A percentile compares a stretch with the other conserved stretches of the same genome.
Conservation (phyloP, 768 basidiomycete genomes). For the Psilocybe tampanensis region DNA sequence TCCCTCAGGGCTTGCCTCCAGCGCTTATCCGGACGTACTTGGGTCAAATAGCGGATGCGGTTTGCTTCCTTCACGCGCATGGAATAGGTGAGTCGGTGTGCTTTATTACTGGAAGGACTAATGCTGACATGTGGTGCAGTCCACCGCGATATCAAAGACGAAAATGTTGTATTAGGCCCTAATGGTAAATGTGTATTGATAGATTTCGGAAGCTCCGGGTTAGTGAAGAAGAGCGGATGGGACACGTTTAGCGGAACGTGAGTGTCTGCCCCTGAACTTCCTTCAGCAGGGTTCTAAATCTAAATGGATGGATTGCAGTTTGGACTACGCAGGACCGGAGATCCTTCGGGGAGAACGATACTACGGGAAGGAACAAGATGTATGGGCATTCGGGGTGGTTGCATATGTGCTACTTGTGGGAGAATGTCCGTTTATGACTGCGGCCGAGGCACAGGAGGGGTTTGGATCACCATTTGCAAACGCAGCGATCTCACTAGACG, state of each 20-base stretch:
- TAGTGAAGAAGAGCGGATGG: slow-evolving; percentile 84
- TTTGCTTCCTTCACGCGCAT: slow-evolving; percentile 85
- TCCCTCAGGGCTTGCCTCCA: slow-evolving; percentile 83
- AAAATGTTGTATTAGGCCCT: slow-evolving; percentile 87
- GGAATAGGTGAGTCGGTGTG: slow-evolving; percentile 72
- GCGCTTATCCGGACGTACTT: slow-evolving; percentile 79
- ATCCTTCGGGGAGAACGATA: slow-evolving; percentile 95
- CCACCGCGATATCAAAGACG: slow-evolving; percentile 98
- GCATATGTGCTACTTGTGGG: slow-evolving; percentile 92
- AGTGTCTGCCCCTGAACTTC: slow-evolving; percentile 41
- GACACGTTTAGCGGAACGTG: slow-evolving; percentile 93
- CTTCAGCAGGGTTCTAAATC: not conserved
- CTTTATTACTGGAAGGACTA: not conserved
- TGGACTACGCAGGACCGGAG: slow-evolving; percentile 96
- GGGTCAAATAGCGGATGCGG: slow-evolving; percentile 91
- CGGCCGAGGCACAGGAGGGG: slow-evolving; percentile 89
- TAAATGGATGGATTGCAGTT: slow-evolving; percentile 38
- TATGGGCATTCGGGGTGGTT: slow-evolving; percentile 98
- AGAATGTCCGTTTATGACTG: slow-evolving; percentile 90
- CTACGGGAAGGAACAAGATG: slow-evolving; percentile 94
- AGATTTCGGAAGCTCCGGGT: slow-evolving; percentile 93
- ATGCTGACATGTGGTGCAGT: slow-evolving; percentile 45
- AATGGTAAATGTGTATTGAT: slow-evolving; percentile 88
- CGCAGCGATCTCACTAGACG: slow-evolving; percentile 76
- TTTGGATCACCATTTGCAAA: slow-evolving; percentile 75